These are phyloP conservation scores for Ceratocystis cubensis DNA, from an alignment of 2,329 filamentous ascomycete genomes.

Conservation along the genomic window DNA sequence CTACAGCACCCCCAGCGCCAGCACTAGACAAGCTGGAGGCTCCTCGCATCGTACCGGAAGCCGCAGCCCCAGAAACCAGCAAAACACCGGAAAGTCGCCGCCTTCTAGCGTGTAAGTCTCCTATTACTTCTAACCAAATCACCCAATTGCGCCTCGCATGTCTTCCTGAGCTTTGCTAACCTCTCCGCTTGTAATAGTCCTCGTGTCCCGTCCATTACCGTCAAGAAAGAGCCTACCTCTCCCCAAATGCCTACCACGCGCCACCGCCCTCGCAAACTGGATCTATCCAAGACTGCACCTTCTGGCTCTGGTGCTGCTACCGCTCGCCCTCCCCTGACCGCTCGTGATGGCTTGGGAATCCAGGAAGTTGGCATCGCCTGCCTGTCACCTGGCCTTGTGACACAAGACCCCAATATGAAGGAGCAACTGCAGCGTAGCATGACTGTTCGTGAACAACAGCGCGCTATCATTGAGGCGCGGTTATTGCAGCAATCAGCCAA, in stretches of 20 bases:
- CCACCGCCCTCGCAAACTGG: constrained; percentile 63
- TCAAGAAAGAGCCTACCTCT: constrained; percentile 92
- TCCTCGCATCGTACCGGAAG: constrained; percentile 18
- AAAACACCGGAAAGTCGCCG: constrained; percentile 38
- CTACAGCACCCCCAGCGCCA: constrained; percentile 22
- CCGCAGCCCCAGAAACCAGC: constrained; percentile 25
- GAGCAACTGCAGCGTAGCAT: constrained; percentile 90
- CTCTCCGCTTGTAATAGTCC: constrained; percentile 37
- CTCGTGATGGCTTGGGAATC: constrained; percentile 66
- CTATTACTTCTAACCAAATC: constrained; percentile 18
- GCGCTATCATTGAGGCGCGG: constrained; percentile 85
- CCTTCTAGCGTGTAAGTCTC: constrained; percentile 47
- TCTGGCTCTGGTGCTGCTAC: constrained; percentile 44
- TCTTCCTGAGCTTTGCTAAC: constrained; percentile 17
- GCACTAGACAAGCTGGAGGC: neutral
- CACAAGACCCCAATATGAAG: constrained; percentile 91
- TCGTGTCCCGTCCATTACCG: constrained; percentile 64
- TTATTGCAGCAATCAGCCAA: constrained; percentile 75
- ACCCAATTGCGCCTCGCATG: constrained; percentile 4
- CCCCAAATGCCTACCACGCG: constrained; percentile 63
- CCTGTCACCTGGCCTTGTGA: constrained; percentile 88
- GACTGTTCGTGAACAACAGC: constrained; percentile 83
- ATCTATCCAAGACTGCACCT: constrained; percentile 54
- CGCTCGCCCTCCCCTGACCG: constrained; percentile 60
- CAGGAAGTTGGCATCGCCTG: constrained; percentile 91